Evolutionary conservation across 768 basidiomycete species (phyloP).

Genomic region (Naematelia aurantialba): DNA sequence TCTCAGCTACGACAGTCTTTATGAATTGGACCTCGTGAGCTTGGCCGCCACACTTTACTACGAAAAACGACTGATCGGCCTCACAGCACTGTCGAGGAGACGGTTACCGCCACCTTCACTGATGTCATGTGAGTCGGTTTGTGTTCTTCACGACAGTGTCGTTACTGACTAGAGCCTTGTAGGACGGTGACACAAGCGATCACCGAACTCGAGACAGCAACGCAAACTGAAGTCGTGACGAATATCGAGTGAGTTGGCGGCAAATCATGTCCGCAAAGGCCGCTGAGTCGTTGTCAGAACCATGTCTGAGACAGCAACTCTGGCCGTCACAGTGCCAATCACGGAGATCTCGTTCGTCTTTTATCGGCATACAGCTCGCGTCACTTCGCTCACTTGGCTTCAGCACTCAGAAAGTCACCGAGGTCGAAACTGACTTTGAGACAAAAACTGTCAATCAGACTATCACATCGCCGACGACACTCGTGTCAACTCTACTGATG

Average conservation of each 20-base stretch:
- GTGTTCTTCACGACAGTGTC: too few species aligned
- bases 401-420: not conserved
- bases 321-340: not conserved
- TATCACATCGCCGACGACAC: slow-evolving; percentile 14
- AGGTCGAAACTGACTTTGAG: slow-evolving; percentile 8
- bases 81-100: not conserved
- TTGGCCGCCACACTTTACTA: not conserved
- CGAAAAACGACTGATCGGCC: not conserved
- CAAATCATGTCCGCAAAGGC: not conserved
- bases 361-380: not conserved
- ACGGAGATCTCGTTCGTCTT: not conserved
- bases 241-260: not conserved
- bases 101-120: slow-evolving; percentile 9
- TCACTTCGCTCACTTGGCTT: not conserved
- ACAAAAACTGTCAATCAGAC: slow-evolving; percentile 5
- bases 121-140: slow-evolving; percentile 6
- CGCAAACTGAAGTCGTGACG: not conserved
- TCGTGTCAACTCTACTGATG: slow-evolving; percentile 14
- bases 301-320: slow-evolving; percentile 9
- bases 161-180: too few species aligned
- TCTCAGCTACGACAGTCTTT: slow-evolving; percentile 1
- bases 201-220: slow-evolving; percentile 8
- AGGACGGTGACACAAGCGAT: slow-evolving; percentile 9
- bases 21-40: slow-evolving; percentile 11
- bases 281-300: not conserved